phyloP scores from a whole-genome alignment of 2,329 filamentous ascomycete genomes.

The Microcyclospora pomicola region DNA sequence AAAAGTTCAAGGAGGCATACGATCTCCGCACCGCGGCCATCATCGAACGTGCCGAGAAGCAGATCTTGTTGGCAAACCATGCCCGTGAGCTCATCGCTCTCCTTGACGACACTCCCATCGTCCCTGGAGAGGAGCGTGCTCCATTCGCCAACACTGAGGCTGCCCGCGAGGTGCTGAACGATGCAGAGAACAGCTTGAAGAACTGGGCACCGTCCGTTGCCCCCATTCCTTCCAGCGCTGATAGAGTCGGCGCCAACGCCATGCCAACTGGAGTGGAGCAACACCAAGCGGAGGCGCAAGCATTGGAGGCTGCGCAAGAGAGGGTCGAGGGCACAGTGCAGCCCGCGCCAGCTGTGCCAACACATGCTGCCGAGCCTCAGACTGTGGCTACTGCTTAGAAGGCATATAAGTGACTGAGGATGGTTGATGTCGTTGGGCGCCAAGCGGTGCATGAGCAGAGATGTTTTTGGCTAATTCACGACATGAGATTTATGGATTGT shows the following conservation, averaged over 20 bases:
- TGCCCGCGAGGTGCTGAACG: constrained; percentile 76
- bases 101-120: constrained; percentile 77
- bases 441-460: too few relatives aligned
- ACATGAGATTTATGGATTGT: too few relatives aligned
- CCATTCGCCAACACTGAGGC: constrained; percentile 52
- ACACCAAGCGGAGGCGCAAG: too few relatives aligned
- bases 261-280: constrained; percentile 17
- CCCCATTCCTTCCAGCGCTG: constrained; percentile 38
- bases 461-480: too few relatives aligned
- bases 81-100: constrained; percentile 72
- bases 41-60: constrained; percentile 94
- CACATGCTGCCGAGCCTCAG: too few relatives aligned
- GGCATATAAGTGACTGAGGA: too few relatives aligned
- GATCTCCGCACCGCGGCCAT: constrained; percentile 76
- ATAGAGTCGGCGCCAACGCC: constrained; percentile 34
- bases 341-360: too few relatives aligned
- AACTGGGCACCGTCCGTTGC: constrained; percentile 51
- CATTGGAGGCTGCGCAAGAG: too few relatives aligned
- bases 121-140: constrained; percentile 67
- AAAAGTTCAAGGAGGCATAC: constrained; percentile 93
- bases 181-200: constrained; percentile 77
- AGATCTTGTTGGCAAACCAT: constrained; percentile 84
- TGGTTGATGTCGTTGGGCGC: too few relatives aligned
- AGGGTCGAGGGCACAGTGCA: too few relatives aligned
- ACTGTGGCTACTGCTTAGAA: too few relatives aligned